Percentiles rank a stretch among this genome's conserved stretches.
These are phyloP conservation scores for Calonectria pteridis DNA, from an alignment of 2,329 filamentous ascomycete genomes.

Conservation along the genomic window DNA sequence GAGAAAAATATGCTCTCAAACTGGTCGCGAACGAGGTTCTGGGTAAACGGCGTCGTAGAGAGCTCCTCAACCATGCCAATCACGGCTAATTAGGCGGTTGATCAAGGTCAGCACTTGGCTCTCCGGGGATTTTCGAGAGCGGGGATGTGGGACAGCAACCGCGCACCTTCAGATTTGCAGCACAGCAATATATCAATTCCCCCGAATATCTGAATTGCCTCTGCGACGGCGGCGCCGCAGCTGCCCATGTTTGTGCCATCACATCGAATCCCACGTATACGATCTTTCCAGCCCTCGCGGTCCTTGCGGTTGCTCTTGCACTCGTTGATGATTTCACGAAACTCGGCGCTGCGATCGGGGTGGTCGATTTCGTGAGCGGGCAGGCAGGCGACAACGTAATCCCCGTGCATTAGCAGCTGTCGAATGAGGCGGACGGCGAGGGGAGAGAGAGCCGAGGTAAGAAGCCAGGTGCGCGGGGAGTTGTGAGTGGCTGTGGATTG, in stretches of 20 bases:
- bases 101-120: slow-evolving; percentile 28
- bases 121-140: background rate
- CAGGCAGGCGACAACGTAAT: slow-evolving; percentile 88
- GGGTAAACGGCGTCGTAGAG: slow-evolving; percentile 77
- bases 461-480: slow-evolving; percentile 89
- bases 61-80: slow-evolving; percentile 94
- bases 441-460: slow-evolving; percentile 88
- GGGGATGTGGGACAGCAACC: background rate
- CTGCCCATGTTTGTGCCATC: slow-evolving; percentile 74
- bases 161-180: slow-evolving; percentile 84
- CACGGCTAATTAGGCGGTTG: slow-evolving; percentile 68
- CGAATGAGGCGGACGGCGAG: slow-evolving; percentile 86
- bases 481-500: slow-evolving; percentile 70
- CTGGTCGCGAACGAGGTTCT: slow-evolving; percentile 87
- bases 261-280: slow-evolving; percentile 75
- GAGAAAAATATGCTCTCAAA: slow-evolving; percentile 97
- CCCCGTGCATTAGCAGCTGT: slow-evolving; percentile 88
- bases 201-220: slow-evolving; percentile 86
- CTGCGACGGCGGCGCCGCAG: slow-evolving; percentile 88
- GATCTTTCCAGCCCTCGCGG: slow-evolving; percentile 83
- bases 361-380: slow-evolving; percentile 84
- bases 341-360: slow-evolving; percentile 80
- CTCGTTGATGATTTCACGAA: slow-evolving; percentile 81
- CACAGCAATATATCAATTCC: slow-evolving; percentile 91
- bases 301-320: slow-evolving; percentile 73